Conservation (phyloP, 345 rosid species). For the Salix koriyanagi region DNA sequence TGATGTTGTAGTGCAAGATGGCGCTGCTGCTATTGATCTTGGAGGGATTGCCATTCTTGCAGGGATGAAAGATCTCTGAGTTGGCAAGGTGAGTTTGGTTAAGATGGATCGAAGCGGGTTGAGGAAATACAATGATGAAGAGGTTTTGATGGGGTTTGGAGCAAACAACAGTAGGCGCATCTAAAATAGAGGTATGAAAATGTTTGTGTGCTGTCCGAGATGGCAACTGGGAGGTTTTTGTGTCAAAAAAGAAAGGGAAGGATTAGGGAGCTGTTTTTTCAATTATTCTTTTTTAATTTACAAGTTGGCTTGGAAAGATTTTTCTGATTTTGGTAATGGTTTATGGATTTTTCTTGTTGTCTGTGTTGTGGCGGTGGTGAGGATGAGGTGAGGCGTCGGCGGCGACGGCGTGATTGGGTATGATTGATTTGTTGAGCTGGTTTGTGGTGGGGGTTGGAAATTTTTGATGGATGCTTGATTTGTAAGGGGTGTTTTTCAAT, state of each 20-base stretch:
- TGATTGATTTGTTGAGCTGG: not conserved
- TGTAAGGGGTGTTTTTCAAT: too few relatives aligned
- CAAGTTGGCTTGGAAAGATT: not conserved
- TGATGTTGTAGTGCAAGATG: not conserved
- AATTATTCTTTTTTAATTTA: too few relatives aligned
- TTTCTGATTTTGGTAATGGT: not conserved
- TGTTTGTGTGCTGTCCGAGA: not conserved
- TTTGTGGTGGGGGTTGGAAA: not conserved
- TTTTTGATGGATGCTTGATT: not conserved
- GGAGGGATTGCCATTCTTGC: conserved; percentile 23
- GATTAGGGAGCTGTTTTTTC: not conserved
- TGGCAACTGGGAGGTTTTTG: not conserved
- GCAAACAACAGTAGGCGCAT: conserved; percentile 8
- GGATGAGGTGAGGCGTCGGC: not conserved
- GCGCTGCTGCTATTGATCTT: not conserved
- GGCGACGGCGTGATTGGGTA: not conserved
- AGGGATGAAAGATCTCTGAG: conserved; percentile 6
- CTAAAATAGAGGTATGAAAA: not conserved
- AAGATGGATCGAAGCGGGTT: not conserved
- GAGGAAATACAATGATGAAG: conserved; percentile 3
- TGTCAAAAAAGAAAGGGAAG: not conserved
- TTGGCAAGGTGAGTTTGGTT: not conserved
- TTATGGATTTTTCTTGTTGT: not conserved
- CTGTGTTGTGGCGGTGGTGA: not conserved
- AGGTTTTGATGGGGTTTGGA: conserved; percentile 31